Base-by-base conservation (phyloP, 768 basidiomycete genomes). In the Lactarius quietus region DNA sequence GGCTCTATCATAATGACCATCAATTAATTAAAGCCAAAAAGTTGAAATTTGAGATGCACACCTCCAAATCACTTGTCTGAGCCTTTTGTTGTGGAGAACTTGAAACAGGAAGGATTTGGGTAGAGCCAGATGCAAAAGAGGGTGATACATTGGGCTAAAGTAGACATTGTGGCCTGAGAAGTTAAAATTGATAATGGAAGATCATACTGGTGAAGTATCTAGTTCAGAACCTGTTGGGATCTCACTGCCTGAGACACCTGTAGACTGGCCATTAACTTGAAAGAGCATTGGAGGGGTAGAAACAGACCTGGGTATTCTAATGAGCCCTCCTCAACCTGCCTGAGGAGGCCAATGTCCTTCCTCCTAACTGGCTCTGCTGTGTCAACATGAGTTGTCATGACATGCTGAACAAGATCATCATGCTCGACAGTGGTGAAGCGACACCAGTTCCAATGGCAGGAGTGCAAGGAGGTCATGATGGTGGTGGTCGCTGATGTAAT, bases 381-480 rank as follows among this genome's bases (percentile, higher is more conserved):
- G n/a, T 67, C 57, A 26, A 68, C 23, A 31, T 68, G 67, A 15
- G 14, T 20, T 8, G 29, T 39, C 45, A 68, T 38, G 6, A 68
- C 67, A 33, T 68, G 67, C 35, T 45, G 26, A n/a, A 68, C 65
- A 28, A 68, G 55, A 15, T 57, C 45, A 2, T 57, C 23, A 18
- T 68, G 67, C 3, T 14, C 23, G 1, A 35, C 59, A 0, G 60
- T 61, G 29, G 67, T 67, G 59, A 57, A 66, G 48, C 66, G 67
- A 12, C 67, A 68, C 59, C 66, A 62, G 17, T 68, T 66, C 67
- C 67, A 68, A 18, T 35, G 67, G 36, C 67, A 69, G 45, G 65
- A 66, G 23, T 66, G 65, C 1, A 66, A 48, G 12, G 65, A 35
- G 57, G 48, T 66, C 60, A 57, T 66, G 35, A 18, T 9, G 3